Evolutionary conservation across 2,329 filamentous ascomycete genomes (phyloP), one percentile per base, ranked within the genome.

Genomic region (Fusarium papillatum): DNA sequence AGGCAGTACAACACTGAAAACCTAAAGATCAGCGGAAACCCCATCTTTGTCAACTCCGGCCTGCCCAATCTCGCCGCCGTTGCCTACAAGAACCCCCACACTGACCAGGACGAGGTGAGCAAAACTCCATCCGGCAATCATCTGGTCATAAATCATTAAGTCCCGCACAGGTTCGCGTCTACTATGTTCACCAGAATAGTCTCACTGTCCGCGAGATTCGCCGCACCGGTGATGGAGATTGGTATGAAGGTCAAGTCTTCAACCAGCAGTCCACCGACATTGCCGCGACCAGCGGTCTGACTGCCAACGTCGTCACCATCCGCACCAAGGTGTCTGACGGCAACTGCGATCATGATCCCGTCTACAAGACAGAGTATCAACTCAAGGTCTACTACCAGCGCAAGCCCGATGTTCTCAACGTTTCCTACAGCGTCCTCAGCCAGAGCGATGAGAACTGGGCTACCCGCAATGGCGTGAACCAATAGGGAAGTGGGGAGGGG

Each of bases 381-480:
- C 60, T 63, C 60, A 63, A 63, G 39, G 60, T 63, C 60, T 63
- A 43, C 60, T 63, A 34, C 60, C 60, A 63, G 60, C 39, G 39
- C 22, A 31, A n/a, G 38, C 7, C 22, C 39, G 24, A 63, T 9
- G 17, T 46, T 26, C 39, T 63, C 24, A 46, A 29, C 17, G 38
- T 63, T 63, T 10, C 14, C 13, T 63, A 63, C 60, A 63, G 19
- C 39, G 39, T 63, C 26, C 29, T 63, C 24, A 26, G 19, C 34
- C 36, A 43, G 38, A 36, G 38, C 34, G n/a, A 24, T 5, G 55
- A 60, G 31, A 38, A 39, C 55, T 60, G 55, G 55, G 26, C 55
- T 13, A 63, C 39, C 60, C 60, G 60, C 39, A 9, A 29, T 17
- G 26, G 31, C 26, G 60, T 63, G 7, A 63, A 41, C 39, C 5